phyloP scores from a whole-genome alignment of 2,329 filamentous ascomycete genomes.

The Pseudocercospora cruenta region DNA sequence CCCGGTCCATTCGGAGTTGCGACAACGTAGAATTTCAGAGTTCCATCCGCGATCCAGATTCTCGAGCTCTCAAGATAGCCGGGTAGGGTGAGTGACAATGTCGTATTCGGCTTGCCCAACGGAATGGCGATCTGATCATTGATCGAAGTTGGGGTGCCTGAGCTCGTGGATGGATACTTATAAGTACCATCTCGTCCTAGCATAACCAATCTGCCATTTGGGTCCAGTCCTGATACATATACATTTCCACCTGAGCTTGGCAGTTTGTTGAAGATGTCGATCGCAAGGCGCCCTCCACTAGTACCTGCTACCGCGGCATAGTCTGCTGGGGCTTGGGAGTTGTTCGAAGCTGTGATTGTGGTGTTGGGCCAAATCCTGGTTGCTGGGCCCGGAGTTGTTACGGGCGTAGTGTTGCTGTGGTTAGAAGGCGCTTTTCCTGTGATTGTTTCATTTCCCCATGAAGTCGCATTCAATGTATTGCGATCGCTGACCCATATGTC shows the following conservation, averaged over 20 bases:
- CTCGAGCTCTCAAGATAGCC: conserved; percentile 48
- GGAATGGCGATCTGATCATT: conserved; percentile 45
- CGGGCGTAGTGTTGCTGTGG: neutral
- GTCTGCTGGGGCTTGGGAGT: neutral
- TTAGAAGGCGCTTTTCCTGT: neutral
- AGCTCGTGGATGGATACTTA: conserved; percentile 47
- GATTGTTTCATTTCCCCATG: conserved; percentile 10
- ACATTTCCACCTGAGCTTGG: conserved; percentile 43
- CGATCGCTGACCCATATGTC: conserved; percentile 22
- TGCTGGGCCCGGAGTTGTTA: neutral
- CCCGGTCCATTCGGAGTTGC: conserved; percentile 37
- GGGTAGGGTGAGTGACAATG: conserved; percentile 46
- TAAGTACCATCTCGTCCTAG: conserved; percentile 44
- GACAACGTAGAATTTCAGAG: conserved; percentile 50
- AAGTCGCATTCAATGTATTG: conserved; percentile 29
- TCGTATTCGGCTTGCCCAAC: conserved; percentile 42
- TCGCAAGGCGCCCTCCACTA: conserved; percentile 13
- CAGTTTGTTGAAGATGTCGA: conserved; percentile 51
- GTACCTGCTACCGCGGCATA: conserved; percentile 5
- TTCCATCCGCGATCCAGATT: conserved; percentile 52
- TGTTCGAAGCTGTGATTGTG: conserved; percentile 1
- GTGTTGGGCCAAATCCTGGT: neutral
- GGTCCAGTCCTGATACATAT: conserved; percentile 52
- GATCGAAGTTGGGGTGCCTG: conserved; percentile 42
- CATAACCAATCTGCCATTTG: conserved; percentile 47